Evolutionary conservation across 2,329 filamentous ascomycete genomes (phyloP).

Genomic region (Mycosphaerelloides madeirae): DNA sequence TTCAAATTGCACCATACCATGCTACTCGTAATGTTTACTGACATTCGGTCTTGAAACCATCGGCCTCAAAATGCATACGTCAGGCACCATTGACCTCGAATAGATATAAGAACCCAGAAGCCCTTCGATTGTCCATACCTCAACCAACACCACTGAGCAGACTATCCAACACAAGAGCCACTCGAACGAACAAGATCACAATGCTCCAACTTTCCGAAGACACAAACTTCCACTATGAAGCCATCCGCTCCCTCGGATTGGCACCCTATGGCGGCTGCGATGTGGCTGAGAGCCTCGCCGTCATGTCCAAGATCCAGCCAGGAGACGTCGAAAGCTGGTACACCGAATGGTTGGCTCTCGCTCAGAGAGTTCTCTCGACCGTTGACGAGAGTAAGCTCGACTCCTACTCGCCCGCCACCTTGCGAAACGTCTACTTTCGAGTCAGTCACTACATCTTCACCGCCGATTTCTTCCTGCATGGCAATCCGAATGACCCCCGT

Average conservation of each 20-base stretch:
- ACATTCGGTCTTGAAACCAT: too few species aligned
- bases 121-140: too few species aligned
- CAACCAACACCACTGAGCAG: too few species aligned
- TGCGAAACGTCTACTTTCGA: constrained; percentile 13
- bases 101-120: too few species aligned
- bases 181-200: too few species aligned
- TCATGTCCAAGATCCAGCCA: constrained; percentile 11
- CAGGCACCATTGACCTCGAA: too few species aligned
- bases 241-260: constrained; percentile 7
- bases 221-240: constrained; percentile 16
- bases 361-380: constrained; percentile 9
- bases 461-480: constrained; percentile 43
- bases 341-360: constrained; percentile 9
- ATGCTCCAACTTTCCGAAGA: constrained; percentile 11
- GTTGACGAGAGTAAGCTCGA: constrained; percentile 7
- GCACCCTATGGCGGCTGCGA: constrained; percentile 9
- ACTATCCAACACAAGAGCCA: too few species aligned
- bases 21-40: too few species aligned
- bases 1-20: too few species aligned
- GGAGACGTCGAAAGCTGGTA: constrained; percentile 14
- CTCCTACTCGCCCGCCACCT: neutral
- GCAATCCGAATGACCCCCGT: constrained; percentile 39
- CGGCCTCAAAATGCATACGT: too few species aligned
- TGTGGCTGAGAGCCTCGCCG: constrained; percentile 1
- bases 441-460: constrained; percentile 42